These are phyloP conservation scores for Trifolium repens DNA, from an alignment of 306 rosid species.

Conservation along the genomic window DNA sequence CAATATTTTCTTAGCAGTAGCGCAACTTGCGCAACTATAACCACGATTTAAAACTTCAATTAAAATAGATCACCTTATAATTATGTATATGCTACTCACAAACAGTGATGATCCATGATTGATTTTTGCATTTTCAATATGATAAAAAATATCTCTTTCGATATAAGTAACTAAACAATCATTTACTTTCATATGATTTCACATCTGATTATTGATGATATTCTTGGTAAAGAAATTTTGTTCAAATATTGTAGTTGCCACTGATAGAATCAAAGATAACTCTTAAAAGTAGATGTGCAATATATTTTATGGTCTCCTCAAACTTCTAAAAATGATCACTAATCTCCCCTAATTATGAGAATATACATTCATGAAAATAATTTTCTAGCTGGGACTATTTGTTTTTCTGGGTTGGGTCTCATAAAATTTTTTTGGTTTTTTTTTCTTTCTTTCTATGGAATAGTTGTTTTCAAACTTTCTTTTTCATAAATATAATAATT, in stretches of 20 bases:
- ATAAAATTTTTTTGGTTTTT: background rate
- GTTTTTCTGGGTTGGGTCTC: background rate
- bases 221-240: background rate
- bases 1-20: constrained; percentile 15
- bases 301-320: background rate
- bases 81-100: background rate
- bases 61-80: constrained; percentile 13
- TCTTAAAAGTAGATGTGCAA: background rate
- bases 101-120: background rate
- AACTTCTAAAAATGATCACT: background rate
- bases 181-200: background rate
- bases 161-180: background rate
- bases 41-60: background rate
- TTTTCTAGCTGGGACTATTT: background rate
- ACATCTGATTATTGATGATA: background rate
- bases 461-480: background rate
- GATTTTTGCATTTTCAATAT: background rate
- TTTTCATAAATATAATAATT: background rate
- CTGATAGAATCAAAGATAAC: background rate
- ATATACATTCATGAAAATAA: background rate
- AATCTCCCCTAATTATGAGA: background rate
- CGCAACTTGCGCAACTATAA: background rate
- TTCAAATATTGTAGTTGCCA: background rate
- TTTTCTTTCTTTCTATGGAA: background rate
- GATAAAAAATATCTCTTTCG: background rate